phyloP scores from a whole-genome alignment of 2,329 filamentous ascomycete species.

The Clonostachys solani region DNA sequence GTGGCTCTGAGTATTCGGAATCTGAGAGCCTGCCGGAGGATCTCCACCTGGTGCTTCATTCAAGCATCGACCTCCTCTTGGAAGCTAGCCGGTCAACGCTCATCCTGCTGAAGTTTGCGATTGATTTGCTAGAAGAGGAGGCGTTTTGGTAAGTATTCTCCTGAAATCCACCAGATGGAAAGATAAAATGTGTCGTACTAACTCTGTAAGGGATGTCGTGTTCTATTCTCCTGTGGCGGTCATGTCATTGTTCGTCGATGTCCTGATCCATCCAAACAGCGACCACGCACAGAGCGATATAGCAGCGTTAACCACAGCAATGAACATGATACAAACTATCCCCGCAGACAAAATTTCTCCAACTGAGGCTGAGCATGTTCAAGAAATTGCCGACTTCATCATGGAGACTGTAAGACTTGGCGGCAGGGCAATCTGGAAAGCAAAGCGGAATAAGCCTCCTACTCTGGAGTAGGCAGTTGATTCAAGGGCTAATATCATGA shows the following conservation, averaged over 20 bases:
- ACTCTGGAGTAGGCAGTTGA: no score
- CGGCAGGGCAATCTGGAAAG: conserved; percentile 4
- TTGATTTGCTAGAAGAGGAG: conserved; percentile 34
- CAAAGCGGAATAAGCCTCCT: background rate
- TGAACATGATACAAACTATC: conserved; percentile 2
- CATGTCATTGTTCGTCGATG: conserved; percentile 7
- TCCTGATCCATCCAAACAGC: conserved; percentile 3
- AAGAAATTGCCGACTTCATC: conserved; percentile 2
- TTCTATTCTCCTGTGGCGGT: conserved; percentile 4
- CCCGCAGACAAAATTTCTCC: background rate
- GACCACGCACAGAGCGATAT: conserved; percentile 8
- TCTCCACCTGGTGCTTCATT: conserved; percentile 39
- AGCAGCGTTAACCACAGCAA: conserved; percentile 4
- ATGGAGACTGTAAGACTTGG: conserved; percentile 5
- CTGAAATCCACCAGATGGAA: background rate
- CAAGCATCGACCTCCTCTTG: conserved; percentile 46
- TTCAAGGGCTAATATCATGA: no score
- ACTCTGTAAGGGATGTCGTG: conserved; percentile 2
- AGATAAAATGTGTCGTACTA: background rate
- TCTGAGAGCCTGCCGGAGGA: conserved; percentile 11
- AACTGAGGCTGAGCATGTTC: background rate
- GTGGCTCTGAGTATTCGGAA: conserved; percentile 25
- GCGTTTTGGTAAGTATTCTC: conserved; percentile 39
- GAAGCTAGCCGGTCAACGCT: conserved; percentile 52
- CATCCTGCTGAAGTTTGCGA: conserved; percentile 36